Base-by-base conservation (phyloP, 345 rosid species). In the Euphorbia pulcherrima region DNA sequence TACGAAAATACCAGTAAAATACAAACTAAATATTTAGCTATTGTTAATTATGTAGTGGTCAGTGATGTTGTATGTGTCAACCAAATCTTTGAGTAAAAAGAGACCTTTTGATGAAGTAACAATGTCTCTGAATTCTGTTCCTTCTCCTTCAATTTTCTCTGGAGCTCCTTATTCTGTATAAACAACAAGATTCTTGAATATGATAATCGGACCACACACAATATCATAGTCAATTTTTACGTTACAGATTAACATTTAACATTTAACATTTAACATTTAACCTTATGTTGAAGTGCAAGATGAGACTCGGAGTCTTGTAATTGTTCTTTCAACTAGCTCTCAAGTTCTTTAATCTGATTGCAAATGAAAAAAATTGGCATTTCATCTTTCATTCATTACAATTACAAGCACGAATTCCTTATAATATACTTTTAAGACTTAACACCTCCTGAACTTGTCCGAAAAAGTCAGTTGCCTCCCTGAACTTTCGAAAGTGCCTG, bases 301-400 rank as follows among this genome's bases (percentile, higher is more conserved):
- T 72, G 67, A 30, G 76, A 76, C 23, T 87, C 88, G 13, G 88
- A 86, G 59, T 90, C 84, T 62, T 79, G 74, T 57, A 59, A 73
- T 77, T 84, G 84, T 81, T 83, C 88, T 81, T 82, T 85, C 78
- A 86, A 74, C 78, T 78, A 86, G 68, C 72, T 83, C 74, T 90
- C 99, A 21, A 91, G 89, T 63, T 86, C 89, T 74, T 77, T 87
- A 56, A 84, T 81, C 96, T 90, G 86, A 71, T 75, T 53, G n/a
- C 44, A 56, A 51, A 57, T 63, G 56, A 70, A 18, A 48, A n/a
- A 11, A 28, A 24, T n/a, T 46, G 5, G 37, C 58, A 24, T 69
- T 50, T 50, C 26, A 40, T 35, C 24, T 59, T 33, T 2, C 37
- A 2, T 62, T 37, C 37, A 17, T 44, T n/a, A n/a, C n/a, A n/a